Evolutionary conservation across 208 protist genomes (phyloP).

Genomic region (Ichthyophonus hoferi): DNA sequence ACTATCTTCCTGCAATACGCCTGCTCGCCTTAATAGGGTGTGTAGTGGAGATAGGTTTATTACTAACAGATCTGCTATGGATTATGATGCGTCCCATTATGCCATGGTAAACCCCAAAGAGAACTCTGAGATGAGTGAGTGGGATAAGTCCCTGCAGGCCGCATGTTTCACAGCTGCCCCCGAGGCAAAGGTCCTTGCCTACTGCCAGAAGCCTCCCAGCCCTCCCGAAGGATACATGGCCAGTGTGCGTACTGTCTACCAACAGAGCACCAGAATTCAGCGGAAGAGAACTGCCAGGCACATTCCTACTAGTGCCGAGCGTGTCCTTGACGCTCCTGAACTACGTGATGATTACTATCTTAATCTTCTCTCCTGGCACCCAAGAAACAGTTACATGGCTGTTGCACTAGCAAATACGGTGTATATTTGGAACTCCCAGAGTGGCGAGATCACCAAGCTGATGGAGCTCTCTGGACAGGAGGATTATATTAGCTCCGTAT

Average conservation of each 20-base stretch:
- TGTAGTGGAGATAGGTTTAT: conserved; percentile 10
- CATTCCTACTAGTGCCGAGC: conserved; percentile 77
- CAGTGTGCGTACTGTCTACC: conserved; percentile 69
- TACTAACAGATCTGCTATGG: neutral
- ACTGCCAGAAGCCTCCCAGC: conserved; percentile 69
- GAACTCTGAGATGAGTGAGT: neutral
- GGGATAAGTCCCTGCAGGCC: neutral
- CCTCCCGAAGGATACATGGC: conserved; percentile 54
- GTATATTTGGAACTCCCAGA: conserved; percentile 95
- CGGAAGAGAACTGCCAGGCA: conserved; percentile 60
- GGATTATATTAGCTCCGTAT: conserved; percentile 78
- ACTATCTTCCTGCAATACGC: neutral
- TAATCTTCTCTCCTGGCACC: conserved; percentile 95
- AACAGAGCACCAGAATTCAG: conserved; percentile 14
- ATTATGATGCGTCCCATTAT: neutral
- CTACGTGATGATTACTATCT: conserved; percentile 98
- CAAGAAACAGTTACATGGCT: conserved; percentile 78
- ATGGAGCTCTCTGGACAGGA: conserved; percentile 57
- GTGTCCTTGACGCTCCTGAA: conserved; percentile 88
- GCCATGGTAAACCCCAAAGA: neutral
- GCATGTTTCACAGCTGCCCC: neutral
- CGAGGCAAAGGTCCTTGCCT: conserved; percentile 70
- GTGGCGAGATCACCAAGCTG: conserved; percentile 79
- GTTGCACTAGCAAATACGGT: conserved; percentile 89
- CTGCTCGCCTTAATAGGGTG: neutral